Base-by-base conservation (phyloP, 2,329 filamentous ascomycete genomes). In the Atkinsonella texensis region DNA sequence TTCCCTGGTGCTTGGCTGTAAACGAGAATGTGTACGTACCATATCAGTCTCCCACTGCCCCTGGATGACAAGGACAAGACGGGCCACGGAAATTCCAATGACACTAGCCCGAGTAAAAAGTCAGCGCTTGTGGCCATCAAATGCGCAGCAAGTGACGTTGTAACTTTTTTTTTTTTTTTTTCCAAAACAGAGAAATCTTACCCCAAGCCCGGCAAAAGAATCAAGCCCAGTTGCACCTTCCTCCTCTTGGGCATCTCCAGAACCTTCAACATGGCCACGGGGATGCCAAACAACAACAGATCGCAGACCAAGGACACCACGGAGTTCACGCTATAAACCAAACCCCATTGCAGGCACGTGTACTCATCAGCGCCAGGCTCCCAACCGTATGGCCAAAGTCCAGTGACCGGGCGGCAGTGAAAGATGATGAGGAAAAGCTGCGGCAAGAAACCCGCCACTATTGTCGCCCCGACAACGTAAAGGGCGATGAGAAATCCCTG, bases 321-420 rank as follows among this genome's bases (percentile, higher is more conserved):
- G 11, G 73, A 76, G 57, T 76, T 77, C 18, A 74, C 70, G 10
- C 70, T 69, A 55, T 77, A 78, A 1, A 78, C 73, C 2, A 74
- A 52, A 0, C 74, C 75, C 74, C 74, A 77, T 15, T 68, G 62
- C 39, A 77, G 53, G 54, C 74, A 77, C 0, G 58, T 65, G 54
- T 74, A 78, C 3, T 65, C 54, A 1, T 60, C 61, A 10, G 57
- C 62, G 10, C 66, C 66, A 0, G 62, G 57, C 55, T 78, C 72
- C 65, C 69, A 77, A 1, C 60, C 65, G 50, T 78, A 77, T 0
- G 75, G 74, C 75, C 75, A 77, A 2, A 73, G 60, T 0, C 67
- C 72, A 0, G 74, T 77, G 0, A 77, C 72, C 0, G 75, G 75
- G 1, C 57, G 59, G 53, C 74, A 77, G 59, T 77, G 74, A 54